Base-by-base conservation (phyloP, 768 basidiomycete species). In the Boletus rubroflammeus region DNA sequence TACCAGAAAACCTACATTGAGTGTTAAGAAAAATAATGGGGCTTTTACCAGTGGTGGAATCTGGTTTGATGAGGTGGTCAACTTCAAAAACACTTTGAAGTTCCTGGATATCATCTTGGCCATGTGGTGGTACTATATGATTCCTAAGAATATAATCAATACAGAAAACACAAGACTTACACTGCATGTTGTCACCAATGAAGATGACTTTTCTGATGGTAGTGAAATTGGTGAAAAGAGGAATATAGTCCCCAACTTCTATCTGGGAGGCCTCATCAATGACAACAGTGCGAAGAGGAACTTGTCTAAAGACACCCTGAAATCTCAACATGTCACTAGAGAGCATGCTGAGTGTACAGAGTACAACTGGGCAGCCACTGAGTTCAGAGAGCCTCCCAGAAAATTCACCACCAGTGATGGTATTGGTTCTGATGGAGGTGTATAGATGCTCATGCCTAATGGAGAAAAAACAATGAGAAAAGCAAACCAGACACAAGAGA, bases 381-480 rank as follows among this genome's bases (percentile, higher is more conserved):
- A 78, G 63, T n/a, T 60, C 55, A 56, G 63, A 59, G 7, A 81
- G 53, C 8, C 73, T 54, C 55, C 57, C 49, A 56, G 49, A 28
- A 23, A 76, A 71, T 14, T 75, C 67, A 54, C 60, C 67, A 39
- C 84, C 82, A 3, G 73, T 66, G 35, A 93, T 84, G 5, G 84
- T 69, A 50, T 87, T 77, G 9, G 60, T 23, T 6, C 61, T 53
- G 34, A 89, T 70, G 11, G 75, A 62, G 3, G 60, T 52, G 66
- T 93, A 93, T 0, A 90, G 70, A 65, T 92, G 86, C 54, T 90
- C 89, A 77, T 93, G 88, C 90, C 90, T 92, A 49, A 38, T 35
- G 49, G n/a, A 46, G 7, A 46, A 29, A 45, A 62, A 36, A 14
- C 1, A 41, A 53, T 44, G 23, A 62, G 23, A 44, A 23, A 51